Evolutionary conservation across 306 rosid species (phyloP).

Genomic region (Fragaria ananassa): DNA sequence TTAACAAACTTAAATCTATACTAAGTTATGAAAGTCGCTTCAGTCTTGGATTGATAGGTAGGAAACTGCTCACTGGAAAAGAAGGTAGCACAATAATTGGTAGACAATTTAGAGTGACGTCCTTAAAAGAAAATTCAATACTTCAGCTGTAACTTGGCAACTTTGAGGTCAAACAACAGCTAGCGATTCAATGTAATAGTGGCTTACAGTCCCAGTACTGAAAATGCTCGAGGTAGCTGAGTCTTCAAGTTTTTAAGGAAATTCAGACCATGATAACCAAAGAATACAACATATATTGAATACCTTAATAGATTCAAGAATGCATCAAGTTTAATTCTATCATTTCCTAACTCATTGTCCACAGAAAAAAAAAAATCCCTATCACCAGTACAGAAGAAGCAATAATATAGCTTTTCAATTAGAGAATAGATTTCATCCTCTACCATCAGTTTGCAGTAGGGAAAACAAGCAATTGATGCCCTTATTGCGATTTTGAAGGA

Average conservation of each 20-base stretch:
- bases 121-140: neutral
- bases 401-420: conserved; percentile 24
- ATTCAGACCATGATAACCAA: neutral
- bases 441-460: conserved; percentile 39
- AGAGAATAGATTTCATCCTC: conserved; percentile 23
- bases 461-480: conserved; percentile 35
- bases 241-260: neutral
- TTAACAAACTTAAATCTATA: neutral
- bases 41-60: neutral
- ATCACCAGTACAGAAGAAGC: conserved; percentile 26
- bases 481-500: conserved; percentile 43
- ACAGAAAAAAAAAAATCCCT: conserved; percentile 1
- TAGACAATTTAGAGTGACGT: neutral
- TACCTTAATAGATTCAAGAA: conserved; percentile 12
- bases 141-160: neutral
- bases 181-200: neutral
- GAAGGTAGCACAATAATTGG: neutral
- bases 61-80: neutral
- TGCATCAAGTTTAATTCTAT: conserved; percentile 17
- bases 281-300: conserved; percentile 9
- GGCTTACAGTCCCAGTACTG: neutral
- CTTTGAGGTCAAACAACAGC: neutral
- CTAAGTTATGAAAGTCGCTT: neutral
- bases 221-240: neutral
- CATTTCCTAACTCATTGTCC: conserved; percentile 23